Evolutionary conservation across 139 green algal species (phyloP), one percentile per base, ranked within the genome.

Genomic region (Desmodesmus armatus): DNA sequence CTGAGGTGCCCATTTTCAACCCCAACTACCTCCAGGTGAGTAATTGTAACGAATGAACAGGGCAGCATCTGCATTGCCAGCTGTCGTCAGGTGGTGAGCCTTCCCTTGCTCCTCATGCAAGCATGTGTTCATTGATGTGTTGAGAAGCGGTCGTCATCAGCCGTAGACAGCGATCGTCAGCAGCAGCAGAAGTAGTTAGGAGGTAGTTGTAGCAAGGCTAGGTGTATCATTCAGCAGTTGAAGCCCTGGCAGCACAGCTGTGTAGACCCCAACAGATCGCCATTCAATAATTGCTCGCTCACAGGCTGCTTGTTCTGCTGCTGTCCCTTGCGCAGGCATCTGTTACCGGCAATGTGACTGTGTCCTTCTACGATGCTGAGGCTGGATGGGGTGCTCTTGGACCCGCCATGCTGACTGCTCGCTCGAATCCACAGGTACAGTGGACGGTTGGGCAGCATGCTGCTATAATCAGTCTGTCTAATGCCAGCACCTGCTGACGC

Each of bases 21-120:
- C 94, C 94, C n/a, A 97, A 97, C 87, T 97, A 91, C 78, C 39
- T 94, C n/a, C 87, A 90, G 84, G 89, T 91, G 35, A 53, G 85
- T 71, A 35, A 35, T 35, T 25, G 58, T 5, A 15, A 35, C 33
- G 47, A 58, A 58, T 58, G 47, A 13, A 58, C 47, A 58, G 47
- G 13, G 47, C 17, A 23, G 47, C 47, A n/a, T n/a, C n/a, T n/a
- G n/a, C n/a, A n/a, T n/a, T n/a, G n/a, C n/a, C n/a, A n/a, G n/a
- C n/a, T n/a, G n/a, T 27, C 19, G 62, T 39, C 27, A 70, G 62
- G 9, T 41, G 37, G n/a, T 25, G 15, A 23, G 13, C 53, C 15
- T 11, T 29, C 25, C 27, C 27, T 9, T 69, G 60, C 27, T 33
- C 11, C 58, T 67, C 0, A 17, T 78, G 66, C 39, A 47, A 7